Percentiles rank a stretch among this genome's conserved stretches.
Evolutionary conservation across 495 filamentous ascomycete species (phyloP).

Genomic region (Aspergillus steynii): DNA sequence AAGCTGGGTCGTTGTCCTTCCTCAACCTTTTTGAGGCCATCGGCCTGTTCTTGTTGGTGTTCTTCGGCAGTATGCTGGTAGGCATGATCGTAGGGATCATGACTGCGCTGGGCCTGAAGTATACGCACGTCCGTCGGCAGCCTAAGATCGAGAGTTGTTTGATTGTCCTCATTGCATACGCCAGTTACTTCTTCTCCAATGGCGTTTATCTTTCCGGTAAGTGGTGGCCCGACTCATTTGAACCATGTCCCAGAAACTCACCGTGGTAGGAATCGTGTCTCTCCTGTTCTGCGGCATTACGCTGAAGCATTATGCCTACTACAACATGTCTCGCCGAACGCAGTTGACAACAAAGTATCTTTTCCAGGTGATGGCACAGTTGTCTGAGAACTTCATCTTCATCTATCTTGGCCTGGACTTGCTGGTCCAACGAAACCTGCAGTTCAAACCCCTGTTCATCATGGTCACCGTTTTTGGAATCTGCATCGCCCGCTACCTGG

Average conservation of each 20-base stretch:
- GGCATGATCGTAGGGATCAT: constrained; percentile 83
- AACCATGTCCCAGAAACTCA: constrained; percentile 10
- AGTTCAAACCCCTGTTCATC: constrained; percentile 94
- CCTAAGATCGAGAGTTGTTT: constrained; percentile 96
- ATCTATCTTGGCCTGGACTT: constrained; percentile 95
- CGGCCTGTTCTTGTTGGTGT: constrained; percentile 91
- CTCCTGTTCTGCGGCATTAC: constrained; percentile 97
- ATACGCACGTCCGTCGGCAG: constrained; percentile 86
- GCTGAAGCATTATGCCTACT: constrained; percentile 98
- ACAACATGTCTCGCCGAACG: constrained; percentile 98
- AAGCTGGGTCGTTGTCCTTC: constrained; percentile 62
- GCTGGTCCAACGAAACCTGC: constrained; percentile 83
- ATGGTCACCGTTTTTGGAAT: constrained; percentile 89
- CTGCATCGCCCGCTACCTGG: constrained; percentile 85
- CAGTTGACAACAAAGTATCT: constrained; percentile 98
- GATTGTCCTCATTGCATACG: constrained; percentile 90
- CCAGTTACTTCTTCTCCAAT: constrained; percentile 96
- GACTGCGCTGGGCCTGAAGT: constrained; percentile 86
- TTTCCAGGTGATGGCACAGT: constrained; percentile 90
- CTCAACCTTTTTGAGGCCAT: constrained; percentile 84
- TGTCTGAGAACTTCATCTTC: constrained; percentile 99
- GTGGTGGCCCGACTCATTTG: constrained; percentile 18
- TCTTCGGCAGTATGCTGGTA: constrained; percentile 90
- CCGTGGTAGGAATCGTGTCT: constrained; percentile 82
- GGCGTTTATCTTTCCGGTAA: constrained; percentile 91